Conservation (phyloP, 1,284 basidiomycete species). For the Papiliotrema flavescens region DNA sequence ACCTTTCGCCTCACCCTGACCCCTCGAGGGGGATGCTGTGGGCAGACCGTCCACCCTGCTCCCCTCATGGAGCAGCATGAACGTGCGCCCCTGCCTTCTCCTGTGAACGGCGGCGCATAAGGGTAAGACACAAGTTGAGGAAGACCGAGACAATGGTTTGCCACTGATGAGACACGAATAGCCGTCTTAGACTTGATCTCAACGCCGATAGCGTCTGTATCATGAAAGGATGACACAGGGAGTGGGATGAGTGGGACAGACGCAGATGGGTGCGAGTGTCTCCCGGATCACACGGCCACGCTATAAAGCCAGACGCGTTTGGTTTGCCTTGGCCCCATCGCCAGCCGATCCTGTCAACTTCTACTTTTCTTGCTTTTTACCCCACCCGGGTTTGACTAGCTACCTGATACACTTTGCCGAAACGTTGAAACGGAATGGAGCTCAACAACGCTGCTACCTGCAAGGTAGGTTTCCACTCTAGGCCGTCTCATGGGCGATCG, state of each 20-base stretch:
- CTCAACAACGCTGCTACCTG: constrained; percentile 8
- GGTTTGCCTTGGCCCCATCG: not conserved
- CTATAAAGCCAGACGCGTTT: not conserved
- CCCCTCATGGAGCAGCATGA: too few relatives aligned
- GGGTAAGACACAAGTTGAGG: too few relatives aligned
- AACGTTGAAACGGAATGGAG: not conserved
- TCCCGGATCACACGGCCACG: not conserved
- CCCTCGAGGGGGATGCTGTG: too few relatives aligned
- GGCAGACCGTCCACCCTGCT: too few relatives aligned
- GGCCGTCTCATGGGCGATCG: too few relatives aligned
- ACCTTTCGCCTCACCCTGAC: too few relatives aligned
- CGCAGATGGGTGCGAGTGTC: not conserved
- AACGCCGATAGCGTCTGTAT: too few relatives aligned
- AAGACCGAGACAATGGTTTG: not conserved
- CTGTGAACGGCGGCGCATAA: too few relatives aligned
- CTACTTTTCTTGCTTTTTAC: not conserved
- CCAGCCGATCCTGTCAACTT: not conserved
- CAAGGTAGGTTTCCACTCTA: constrained; percentile 13
- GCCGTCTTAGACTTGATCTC: not conserved
- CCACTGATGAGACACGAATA: not conserved
- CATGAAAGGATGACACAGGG: too few relatives aligned
- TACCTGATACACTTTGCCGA: not conserved
- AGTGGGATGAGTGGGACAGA: not conserved
- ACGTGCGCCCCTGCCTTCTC: too few relatives aligned
- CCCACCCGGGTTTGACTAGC: not conserved